Percentiles rank a stretch among this genome's conserved stretches.
These are phyloP conservation scores for Geotrichum carabidarum DNA, from an alignment of 1,139 yeast species.

Conservation along the genomic window DNA sequence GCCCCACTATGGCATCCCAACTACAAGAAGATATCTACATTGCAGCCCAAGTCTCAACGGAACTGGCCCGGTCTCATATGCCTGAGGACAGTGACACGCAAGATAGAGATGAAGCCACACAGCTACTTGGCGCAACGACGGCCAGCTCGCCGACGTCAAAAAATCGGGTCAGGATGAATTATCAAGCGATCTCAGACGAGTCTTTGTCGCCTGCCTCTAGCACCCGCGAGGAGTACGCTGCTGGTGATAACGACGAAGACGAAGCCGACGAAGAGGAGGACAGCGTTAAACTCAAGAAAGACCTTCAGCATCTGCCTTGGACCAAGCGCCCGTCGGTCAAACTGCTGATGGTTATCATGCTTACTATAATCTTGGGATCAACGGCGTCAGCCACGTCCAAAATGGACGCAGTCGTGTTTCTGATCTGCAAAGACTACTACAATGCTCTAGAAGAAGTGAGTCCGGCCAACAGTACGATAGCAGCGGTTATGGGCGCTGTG, in stretches of 20 bases:
- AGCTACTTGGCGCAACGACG: no score
- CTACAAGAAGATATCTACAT: no score
- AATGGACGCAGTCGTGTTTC: conserved; percentile 28
- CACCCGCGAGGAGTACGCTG: no score
- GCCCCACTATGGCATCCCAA: no score
- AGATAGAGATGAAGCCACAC: no score
- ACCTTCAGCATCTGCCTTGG: conserved; percentile 19
- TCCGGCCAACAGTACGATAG: background rate
- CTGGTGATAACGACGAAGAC: background rate
- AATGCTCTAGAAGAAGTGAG: conserved; percentile 10
- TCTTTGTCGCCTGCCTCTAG: no score
- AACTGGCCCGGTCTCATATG: no score
- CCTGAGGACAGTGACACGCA: no score
- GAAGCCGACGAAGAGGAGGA: background rate
- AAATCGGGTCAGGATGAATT: no score
- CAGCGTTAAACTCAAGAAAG: conserved; percentile 4
- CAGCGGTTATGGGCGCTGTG: background rate
- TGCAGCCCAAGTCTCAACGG: no score
- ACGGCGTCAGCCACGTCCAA: conserved; percentile 25
- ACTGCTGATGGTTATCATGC: conserved; percentile 20
- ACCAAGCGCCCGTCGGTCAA: conserved; percentile 21
- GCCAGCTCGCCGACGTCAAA: no score
- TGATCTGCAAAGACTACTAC: conserved; percentile 26
- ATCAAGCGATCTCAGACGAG: no score
- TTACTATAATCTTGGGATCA: conserved; percentile 23